These are phyloP conservation scores for Eustoma russellianum DNA, from an alignment of 257 asterid species.

Conservation along the genomic window DNA sequence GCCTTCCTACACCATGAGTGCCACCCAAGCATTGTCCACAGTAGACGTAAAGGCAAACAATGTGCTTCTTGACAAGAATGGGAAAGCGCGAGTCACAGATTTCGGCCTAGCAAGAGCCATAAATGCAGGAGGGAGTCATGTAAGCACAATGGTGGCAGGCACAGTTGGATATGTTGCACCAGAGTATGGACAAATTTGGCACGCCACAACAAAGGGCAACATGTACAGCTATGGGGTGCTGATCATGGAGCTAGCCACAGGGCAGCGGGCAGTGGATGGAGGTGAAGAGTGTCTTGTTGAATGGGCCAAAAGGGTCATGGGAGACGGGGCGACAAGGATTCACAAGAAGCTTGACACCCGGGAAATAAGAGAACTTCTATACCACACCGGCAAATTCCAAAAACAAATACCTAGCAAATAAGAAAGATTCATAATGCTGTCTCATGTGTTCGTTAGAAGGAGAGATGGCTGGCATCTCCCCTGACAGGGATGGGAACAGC, in stretches of 20 bases:
- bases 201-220: slow-evolving; percentile 90
- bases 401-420: no score
- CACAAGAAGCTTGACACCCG: slow-evolving; percentile 28
- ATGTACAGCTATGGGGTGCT: slow-evolving; percentile 89
- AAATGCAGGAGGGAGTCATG: slow-evolving; percentile 64
- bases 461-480: no score
- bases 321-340: slow-evolving; percentile 44
- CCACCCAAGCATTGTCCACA: slow-evolving; percentile 66
- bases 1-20: slow-evolving; percentile 85
- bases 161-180: slow-evolving; percentile 97
- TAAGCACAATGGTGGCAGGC: slow-evolving; percentile 94
- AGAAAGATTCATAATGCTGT: no score
- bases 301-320: slow-evolving; percentile 80
- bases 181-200: slow-evolving; percentile 88
- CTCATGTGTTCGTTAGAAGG: no score
- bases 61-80: slow-evolving; percentile 71
- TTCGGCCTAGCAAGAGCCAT: slow-evolving; percentile 85
- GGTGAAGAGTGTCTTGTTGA: slow-evolving; percentile 89
- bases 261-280: slow-evolving; percentile 80
- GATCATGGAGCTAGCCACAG: slow-evolving; percentile 87
- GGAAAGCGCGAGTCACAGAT: slow-evolving; percentile 79
- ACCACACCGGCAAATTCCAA: no score
- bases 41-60: slow-evolving; percentile 94
- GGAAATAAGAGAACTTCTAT: no score
- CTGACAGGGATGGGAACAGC: no score